Evolutionary conservation across 441 rosid species (phyloP).

Genomic region (Isatis lusitanica): DNA sequence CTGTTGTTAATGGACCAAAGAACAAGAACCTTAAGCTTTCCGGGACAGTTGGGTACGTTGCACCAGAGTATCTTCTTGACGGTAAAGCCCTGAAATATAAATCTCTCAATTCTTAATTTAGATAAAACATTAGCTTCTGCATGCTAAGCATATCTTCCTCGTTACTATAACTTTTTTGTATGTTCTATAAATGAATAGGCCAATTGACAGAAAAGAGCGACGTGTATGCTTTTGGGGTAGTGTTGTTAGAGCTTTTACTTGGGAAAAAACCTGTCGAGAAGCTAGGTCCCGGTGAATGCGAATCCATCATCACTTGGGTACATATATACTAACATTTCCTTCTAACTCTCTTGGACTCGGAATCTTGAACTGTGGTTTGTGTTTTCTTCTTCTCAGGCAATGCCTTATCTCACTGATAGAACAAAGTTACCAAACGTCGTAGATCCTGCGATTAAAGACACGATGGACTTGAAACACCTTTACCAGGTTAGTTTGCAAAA

Average conservation of each 20-base stretch:
- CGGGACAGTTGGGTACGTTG: conserved; percentile 89
- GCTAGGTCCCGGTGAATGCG: conserved; percentile 77
- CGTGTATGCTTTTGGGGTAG: conserved; percentile 91
- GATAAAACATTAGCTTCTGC: background rate
- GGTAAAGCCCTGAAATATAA: conserved; percentile 45
- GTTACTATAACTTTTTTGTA: background rate
- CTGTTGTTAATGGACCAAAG: conserved; percentile 65
- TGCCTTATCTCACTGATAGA: conserved; percentile 96
- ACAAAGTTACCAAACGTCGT: conserved; percentile 78
- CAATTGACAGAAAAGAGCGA: conserved; percentile 94
- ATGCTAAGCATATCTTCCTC: background rate
- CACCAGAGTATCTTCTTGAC: conserved; percentile 87
- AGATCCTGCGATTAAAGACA: conserved; percentile 79
- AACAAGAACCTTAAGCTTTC: conserved; percentile 81
- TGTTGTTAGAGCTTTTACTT: conserved; percentile 88
- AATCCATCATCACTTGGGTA: conserved; percentile 97
- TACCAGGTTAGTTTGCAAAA: conserved; percentile 64
- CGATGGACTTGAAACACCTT: conserved; percentile 84
- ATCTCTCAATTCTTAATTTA: background rate
- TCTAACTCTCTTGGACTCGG: background rate
- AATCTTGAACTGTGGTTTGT: background rate
- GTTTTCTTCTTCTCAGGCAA: conserved; percentile 63
- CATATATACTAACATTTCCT: background rate
- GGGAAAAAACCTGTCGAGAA: conserved; percentile 89
- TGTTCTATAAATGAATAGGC: conserved; percentile 45